phyloP scores from a whole-genome alignment of 1,139 yeast genomes.

The Diutina neorugosa region DNA sequence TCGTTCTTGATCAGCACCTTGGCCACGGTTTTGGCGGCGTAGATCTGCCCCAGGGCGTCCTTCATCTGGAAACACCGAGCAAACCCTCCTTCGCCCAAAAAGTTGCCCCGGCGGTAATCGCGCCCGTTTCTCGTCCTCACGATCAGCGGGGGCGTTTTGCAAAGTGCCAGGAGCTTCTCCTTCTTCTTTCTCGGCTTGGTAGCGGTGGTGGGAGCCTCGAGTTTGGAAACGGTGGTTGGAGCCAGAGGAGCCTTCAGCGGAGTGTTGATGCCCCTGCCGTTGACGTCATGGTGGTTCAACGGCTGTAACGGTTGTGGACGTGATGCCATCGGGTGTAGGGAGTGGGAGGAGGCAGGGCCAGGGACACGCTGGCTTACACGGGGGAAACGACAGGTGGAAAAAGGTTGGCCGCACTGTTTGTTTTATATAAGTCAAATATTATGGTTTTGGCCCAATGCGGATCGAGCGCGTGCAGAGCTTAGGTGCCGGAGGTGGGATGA shows the following conservation, averaged over 20 bases:
- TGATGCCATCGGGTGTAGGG: conserved; percentile 7
- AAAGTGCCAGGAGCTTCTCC: conserved; percentile 75
- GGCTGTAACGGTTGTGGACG: conserved; percentile 30
- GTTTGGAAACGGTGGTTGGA: neutral
- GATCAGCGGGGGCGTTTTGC: conserved; percentile 91
- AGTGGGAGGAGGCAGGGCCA: neutral
- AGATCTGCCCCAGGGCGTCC: conserved; percentile 75
- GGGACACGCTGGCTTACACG: neutral
- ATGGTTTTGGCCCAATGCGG: neutral
- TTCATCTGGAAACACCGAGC: conserved; percentile 97
- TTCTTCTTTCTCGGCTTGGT: conserved; percentile 45
- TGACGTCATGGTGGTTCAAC: neutral
- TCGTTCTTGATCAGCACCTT: conserved; percentile 86
- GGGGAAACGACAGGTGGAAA: neutral
- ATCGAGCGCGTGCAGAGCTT: neutral
- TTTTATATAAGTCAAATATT: neutral
- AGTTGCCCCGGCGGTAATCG: conserved; percentile 82
- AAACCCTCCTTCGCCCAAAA: conserved; percentile 97
- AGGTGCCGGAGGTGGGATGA: neutral
- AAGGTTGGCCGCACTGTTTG: neutral
- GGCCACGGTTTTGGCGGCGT: conserved; percentile 97
- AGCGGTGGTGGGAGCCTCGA: neutral
- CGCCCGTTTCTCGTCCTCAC: conserved; percentile 80
- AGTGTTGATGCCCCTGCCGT: conserved; percentile 5
- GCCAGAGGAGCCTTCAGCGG: conserved; percentile 8